A percentile compares a stretch with the other conserved stretches of the same genome.
Evolutionary conservation across 495 filamentous ascomycete species (phyloP).

Genomic region (Aspergillus ellipticus): DNA sequence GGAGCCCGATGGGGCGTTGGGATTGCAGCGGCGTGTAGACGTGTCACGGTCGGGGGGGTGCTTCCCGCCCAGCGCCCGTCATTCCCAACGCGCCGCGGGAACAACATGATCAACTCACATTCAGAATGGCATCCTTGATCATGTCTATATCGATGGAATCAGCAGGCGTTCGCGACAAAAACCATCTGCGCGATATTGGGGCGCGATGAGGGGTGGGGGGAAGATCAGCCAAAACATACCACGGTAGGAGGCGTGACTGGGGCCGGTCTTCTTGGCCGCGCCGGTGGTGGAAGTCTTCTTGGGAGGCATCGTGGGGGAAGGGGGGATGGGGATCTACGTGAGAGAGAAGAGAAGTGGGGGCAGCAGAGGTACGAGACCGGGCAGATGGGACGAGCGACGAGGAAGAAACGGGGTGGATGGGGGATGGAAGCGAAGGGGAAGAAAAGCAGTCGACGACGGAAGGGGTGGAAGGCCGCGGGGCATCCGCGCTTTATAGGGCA

Average conservation of each 20-base stretch:
- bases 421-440: slow-evolving; percentile 26
- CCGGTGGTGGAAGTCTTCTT: slow-evolving; percentile 43
- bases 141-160: slow-evolving; percentile 54
- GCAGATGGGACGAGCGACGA: slow-evolving; percentile 3
- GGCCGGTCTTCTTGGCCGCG: slow-evolving; percentile 30
- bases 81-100: slow-evolving; percentile 31
- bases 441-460: slow-evolving; percentile 29
- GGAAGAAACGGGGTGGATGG: slow-evolving; percentile 14
- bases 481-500: slow-evolving; percentile 51
- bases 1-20: slow-evolving; percentile 23
- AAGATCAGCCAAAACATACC: slow-evolving; percentile 52
- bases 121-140: slow-evolving; percentile 67
- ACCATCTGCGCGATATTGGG: slow-evolving; percentile 20
- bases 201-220: slow-evolving; percentile 43
- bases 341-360: slow-evolving; percentile 12
- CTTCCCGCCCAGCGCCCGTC: slow-evolving; percentile 29
- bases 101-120: slow-evolving; percentile 54
- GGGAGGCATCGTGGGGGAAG: slow-evolving; percentile 43
- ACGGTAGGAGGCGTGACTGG: slow-evolving; percentile 57
- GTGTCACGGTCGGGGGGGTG: slow-evolving; percentile 43
- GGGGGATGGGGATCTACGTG: slow-evolving; percentile 17
- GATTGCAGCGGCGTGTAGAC: slow-evolving; percentile 24
- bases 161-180: slow-evolving; percentile 46
- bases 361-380: slow-evolving; percentile 15
- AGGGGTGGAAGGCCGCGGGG: slow-evolving; percentile 46